Percentiles rank a stretch among this genome's conserved stretches.
These are phyloP conservation scores for Tetradesmus lagerheimii DNA, from an alignment of 139 green algal species.

Conservation along the genomic window DNA sequence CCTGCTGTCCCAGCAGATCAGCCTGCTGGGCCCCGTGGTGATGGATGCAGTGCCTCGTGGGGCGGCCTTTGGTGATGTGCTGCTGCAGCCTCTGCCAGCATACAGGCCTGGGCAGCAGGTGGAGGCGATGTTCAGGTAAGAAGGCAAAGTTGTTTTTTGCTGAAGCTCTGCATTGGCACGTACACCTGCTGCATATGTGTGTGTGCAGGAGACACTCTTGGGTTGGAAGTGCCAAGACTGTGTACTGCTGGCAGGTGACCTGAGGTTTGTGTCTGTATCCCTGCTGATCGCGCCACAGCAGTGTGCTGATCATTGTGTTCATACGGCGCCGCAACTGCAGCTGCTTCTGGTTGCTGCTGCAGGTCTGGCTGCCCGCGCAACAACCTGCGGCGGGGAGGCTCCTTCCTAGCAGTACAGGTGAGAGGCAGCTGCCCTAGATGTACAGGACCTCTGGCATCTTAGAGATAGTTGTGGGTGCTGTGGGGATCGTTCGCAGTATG, in stretches of 20 bases:
- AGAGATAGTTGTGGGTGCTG: too few relatives aligned
- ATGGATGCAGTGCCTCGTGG: conserved; percentile 69
- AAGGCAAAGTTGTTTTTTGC: conserved; percentile 27
- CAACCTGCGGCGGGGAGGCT: conserved; percentile 72
- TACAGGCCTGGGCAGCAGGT: conserved; percentile 61
- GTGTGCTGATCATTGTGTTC: neutral
- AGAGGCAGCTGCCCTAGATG: neutral
- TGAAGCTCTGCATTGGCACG: neutral
- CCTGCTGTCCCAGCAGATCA: conserved; percentile 62
- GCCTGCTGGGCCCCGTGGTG: conserved; percentile 80
- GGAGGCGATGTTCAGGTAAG: conserved; percentile 70
- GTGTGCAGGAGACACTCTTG: too few relatives aligned
- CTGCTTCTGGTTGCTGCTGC: neutral
- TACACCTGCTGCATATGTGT: too few relatives aligned
- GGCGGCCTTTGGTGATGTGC: conserved; percentile 72
- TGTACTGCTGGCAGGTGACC: too few relatives aligned
- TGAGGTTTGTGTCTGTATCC: too few relatives aligned
- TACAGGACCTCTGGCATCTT: too few relatives aligned
- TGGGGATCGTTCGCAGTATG: too few relatives aligned
- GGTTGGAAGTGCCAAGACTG: too few relatives aligned
- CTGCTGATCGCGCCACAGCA: neutral
- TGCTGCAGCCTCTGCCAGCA: conserved; percentile 19
- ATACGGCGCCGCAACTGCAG: neutral
- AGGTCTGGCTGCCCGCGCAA: conserved; percentile 71
- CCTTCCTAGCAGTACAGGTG: conserved; percentile 68